These are phyloP conservation scores for Gossypium australe DNA, from an alignment of 345 rosid species.

Conservation along the genomic window DNA sequence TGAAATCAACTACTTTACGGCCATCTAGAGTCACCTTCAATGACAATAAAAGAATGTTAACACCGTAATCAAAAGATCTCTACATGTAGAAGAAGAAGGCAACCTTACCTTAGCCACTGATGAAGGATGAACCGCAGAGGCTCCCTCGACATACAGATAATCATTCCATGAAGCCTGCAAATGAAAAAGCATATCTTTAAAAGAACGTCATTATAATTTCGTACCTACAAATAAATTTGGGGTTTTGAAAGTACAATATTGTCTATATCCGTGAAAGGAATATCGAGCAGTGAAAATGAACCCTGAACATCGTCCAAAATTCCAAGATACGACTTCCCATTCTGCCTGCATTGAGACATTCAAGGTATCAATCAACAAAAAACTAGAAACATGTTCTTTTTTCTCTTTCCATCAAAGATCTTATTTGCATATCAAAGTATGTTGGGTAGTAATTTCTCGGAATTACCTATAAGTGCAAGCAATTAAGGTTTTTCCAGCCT, in stretches of 20 bases:
- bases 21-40: conserved; percentile 73
- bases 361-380: not conserved
- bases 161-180: conserved; percentile 56
- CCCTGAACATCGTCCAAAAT: conserved; percentile 56
- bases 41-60: conserved; percentile 1
- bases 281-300: conserved; percentile 66
- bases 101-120: conserved; percentile 72
- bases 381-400: not conserved
- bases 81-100: not conserved
- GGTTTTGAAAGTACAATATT: conserved; percentile 48
- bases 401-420: not conserved
- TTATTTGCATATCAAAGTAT: not conserved
- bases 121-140: conserved; percentile 75
- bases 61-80: not conserved
- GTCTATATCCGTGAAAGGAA: conserved; percentile 82
- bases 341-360: conserved; percentile 55
- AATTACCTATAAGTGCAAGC: conserved; percentile 82
- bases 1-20: conserved; percentile 42
- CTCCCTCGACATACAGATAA: conserved; percentile 80
- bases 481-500: conserved; percentile 53
- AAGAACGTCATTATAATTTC: conserved; percentile 6
- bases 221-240: not conserved
- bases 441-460: conserved; percentile 10
- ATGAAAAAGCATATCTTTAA: conserved; percentile 13
- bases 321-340: conserved; percentile 83